These are phyloP conservation scores for Aspergillus brasiliensis DNA, from an alignment of 2,329 filamentous ascomycete genomes.

Conservation along the genomic window DNA sequence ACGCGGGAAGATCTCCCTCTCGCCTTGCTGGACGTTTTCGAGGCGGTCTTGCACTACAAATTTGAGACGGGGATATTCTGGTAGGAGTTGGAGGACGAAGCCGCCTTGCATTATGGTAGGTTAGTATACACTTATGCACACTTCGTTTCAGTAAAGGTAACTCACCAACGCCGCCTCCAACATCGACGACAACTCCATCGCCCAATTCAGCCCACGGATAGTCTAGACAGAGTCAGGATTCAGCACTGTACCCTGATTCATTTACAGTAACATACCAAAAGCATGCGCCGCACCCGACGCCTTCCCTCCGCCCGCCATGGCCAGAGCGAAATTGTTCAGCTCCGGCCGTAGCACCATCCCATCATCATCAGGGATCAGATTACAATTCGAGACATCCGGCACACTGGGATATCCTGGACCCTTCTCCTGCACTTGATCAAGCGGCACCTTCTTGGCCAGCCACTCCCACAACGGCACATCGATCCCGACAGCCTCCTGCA, in stretches of 20 bases:
- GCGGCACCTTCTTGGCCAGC: conserved; percentile 10
- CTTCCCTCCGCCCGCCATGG: conserved; percentile 13
- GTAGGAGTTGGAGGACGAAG: conserved; percentile 10
- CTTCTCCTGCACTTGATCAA: no score
- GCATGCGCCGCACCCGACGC: conserved; percentile 12
- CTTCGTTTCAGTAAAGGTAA: no score
- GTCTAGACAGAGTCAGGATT: no score
- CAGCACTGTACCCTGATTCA: no score
- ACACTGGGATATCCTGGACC: no score
- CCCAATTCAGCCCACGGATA: conserved; percentile 10
- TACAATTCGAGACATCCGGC: no score
- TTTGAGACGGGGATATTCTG: background rate
- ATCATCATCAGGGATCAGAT: no score
- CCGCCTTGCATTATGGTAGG: no score
- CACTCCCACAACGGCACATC: conserved; percentile 11
- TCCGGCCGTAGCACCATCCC: no score
- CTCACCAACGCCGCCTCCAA: conserved; percentile 16
- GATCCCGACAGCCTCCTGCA: conserved; percentile 6
- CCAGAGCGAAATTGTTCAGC: conserved; percentile 11
- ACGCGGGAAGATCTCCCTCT: conserved; percentile 3
- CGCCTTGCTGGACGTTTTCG: background rate
- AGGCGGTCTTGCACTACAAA: conserved; percentile 13
- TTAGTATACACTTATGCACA: no score
- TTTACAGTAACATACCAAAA: no score
- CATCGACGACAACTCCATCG: conserved; percentile 5